Evolutionary conservation across 768 basidiomycete genomes (phyloP), one percentile per base, ranked within the genome.

Genomic region (Pulveroboletus sp.): DNA sequence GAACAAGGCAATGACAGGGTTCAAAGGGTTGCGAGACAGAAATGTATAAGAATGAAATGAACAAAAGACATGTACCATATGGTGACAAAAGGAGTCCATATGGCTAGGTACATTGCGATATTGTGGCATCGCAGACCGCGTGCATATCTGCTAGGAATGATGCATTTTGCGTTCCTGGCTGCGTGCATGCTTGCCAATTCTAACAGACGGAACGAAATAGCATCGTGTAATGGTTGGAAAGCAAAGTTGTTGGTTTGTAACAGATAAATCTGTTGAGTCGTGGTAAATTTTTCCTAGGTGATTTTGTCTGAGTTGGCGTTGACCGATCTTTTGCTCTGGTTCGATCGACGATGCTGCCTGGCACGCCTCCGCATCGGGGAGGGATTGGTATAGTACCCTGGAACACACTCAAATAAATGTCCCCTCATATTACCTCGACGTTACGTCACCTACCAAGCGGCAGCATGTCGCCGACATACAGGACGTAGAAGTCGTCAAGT

Each of bases 401-500:
- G 8, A 35, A 58, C 3, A 55, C 63, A 2, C 58, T 58, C 6
- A 67, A 58, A 39, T 46, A 67, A 61, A 9, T 45, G 3, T 41
- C 59, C 12, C 51, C 57, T 39, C 62, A 2, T 39, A 62, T 49
- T 50, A 67, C 8, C 39, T 65, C 5, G 72, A 70, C 2, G 36
- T 60, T 5, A 60, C 63, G 2, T 77, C 83, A 0, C 76, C 81
- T 8, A 57, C 75, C 18, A 95, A 94, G 68, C 75, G 86, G 46
- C 79, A 84, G 28, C 94, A 95, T 60, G 81, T 87, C 12, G 74
- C 88, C 0, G 88, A 97, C 65, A 57, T 76, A 0, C 78, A 79
- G 21, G 95, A 97, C 63, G 68, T 82, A 3, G 93, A 93, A 43
- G 77, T 85, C 18, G 93, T 95, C 50, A 96, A 94, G 72, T 85